Percentiles rank a stretch among this genome's conserved stretches.
Evolutionary conservation across 768 basidiomycete species (phyloP).

Genomic region (Macrocybe gigantea): DNA sequence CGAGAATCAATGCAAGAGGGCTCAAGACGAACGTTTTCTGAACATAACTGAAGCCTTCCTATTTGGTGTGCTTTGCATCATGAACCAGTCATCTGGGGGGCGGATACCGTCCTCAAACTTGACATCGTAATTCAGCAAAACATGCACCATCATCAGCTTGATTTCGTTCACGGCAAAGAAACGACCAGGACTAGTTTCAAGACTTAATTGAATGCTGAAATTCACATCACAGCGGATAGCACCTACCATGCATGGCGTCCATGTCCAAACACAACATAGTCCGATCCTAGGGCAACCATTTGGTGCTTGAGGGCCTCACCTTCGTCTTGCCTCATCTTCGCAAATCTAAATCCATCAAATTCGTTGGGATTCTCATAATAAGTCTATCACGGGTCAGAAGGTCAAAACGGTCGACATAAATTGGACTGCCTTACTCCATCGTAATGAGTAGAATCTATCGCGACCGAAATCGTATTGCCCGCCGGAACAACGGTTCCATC

Average conservation of each 20-base stretch:
- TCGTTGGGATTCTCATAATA: conserved; percentile 19
- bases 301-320: conserved; percentile 16
- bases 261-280: conserved; percentile 18
- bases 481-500: conserved; percentile 34
- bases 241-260: conserved; percentile 23
- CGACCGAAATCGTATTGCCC: conserved; percentile 25
- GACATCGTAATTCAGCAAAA: conserved; percentile 12
- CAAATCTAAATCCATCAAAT: conserved; percentile 37
- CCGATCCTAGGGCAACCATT: conserved; percentile 14
- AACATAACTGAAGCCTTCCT: too few relatives aligned
- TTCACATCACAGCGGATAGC: neutral
- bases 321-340: conserved; percentile 18
- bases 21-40: too few relatives aligned
- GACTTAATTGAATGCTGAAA: too few relatives aligned
- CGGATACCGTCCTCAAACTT: neutral
- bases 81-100: too few relatives aligned
- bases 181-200: conserved; percentile 8
- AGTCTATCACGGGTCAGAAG: conserved; percentile 8
- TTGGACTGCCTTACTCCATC: conserved; percentile 13
- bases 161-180: conserved; percentile 12
- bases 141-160: conserved; percentile 10
- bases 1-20: too few relatives aligned
- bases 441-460: conserved; percentile 22
- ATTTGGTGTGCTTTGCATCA: too few relatives aligned
- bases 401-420: neutral